These are phyloP conservation scores for Xerocomus nothofagi DNA, from an alignment of 1,284 basidiomycete genomes.

Conservation along the genomic window DNA sequence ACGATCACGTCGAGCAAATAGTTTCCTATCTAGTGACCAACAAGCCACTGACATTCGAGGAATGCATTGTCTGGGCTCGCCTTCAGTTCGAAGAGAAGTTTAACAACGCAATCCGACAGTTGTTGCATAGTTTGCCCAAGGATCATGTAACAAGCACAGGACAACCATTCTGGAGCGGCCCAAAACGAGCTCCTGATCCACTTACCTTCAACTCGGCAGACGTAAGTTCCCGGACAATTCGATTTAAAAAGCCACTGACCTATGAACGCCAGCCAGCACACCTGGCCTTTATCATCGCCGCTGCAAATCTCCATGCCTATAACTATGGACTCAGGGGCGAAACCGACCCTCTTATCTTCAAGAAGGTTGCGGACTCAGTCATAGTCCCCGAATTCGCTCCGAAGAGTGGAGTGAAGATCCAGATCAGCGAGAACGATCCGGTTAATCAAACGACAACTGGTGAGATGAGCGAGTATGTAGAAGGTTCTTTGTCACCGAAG, in stretches of 20 bases:
- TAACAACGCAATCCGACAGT: slow-evolving; percentile 90
- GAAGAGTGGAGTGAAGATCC: slow-evolving; percentile 90
- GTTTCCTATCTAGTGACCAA: slow-evolving; percentile 88
- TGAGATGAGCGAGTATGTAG: slow-evolving; percentile 24
- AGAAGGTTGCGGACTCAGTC: slow-evolving; percentile 83
- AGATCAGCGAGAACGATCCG: slow-evolving; percentile 94
- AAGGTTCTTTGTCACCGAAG: slow-evolving; percentile 7
- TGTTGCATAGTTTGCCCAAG: slow-evolving; percentile 92
- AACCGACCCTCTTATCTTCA: slow-evolving; percentile 78
- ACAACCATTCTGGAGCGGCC: slow-evolving; percentile 96
- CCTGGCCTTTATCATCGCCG: slow-evolving; percentile 88
- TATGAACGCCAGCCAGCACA: slow-evolving; percentile 68
- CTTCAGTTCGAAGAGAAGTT: slow-evolving; percentile 96
- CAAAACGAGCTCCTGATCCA: slow-evolving; percentile 97
- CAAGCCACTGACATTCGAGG: slow-evolving; percentile 94
- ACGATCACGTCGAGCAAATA: slow-evolving; percentile 90
- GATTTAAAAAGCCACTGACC: slow-evolving; percentile 3
- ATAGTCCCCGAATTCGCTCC: slow-evolving; percentile 93
- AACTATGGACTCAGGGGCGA: slow-evolving; percentile 98
- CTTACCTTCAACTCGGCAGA: slow-evolving; percentile 85
- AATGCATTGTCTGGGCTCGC: slow-evolving; percentile 97
- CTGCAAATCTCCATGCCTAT: slow-evolving; percentile 95
- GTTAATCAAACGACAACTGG: slow-evolving; percentile 54
- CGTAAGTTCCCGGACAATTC: slow-evolving; percentile 49
- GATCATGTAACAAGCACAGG: slow-evolving; percentile 89